Conservation (phyloP, 805 yeast species). For the Saccharomycopsis schoenii region DNA sequence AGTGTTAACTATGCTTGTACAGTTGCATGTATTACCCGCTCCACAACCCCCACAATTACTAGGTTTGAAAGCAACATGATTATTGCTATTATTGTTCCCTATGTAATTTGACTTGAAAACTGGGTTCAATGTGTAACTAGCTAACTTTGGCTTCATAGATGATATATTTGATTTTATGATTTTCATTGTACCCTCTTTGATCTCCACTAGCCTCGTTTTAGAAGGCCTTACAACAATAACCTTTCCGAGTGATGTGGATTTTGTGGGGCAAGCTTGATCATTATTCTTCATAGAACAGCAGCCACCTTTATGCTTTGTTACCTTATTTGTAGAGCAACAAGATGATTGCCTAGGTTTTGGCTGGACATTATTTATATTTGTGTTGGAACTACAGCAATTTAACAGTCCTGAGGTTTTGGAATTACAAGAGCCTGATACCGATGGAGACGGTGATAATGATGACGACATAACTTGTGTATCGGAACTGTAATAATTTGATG, state of each 20-base stretch:
- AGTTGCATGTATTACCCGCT: not conserved
- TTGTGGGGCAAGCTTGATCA: conserved; percentile 14
- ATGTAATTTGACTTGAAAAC: not conserved
- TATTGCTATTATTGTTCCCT: not conserved
- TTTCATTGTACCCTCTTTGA: conserved; percentile 11
- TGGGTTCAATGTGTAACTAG: conserved; percentile 12
- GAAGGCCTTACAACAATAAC: conserved; percentile 16
- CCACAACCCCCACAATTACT: not conserved
- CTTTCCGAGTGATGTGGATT: conserved; percentile 13
- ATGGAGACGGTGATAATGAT: not conserved
- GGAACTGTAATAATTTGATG: not conserved
- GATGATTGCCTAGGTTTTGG: not conserved
- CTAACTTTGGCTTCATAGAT: conserved; percentile 2
- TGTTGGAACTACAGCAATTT: not conserved
- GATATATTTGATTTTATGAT: conserved; percentile 3
- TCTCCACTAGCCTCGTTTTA: conserved; percentile 11
- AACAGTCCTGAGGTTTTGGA: not conserved
- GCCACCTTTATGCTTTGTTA: not conserved
- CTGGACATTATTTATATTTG: not conserved
- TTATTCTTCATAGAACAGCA: not conserved
- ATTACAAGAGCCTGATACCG: not conserved
- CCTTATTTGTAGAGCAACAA: not conserved
- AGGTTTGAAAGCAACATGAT: not conserved
- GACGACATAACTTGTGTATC: not conserved
- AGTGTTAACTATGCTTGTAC: not conserved